Evolutionary conservation across 2,329 filamentous ascomycete genomes (phyloP), one percentile per base, ranked within the genome.

Genomic region (Cladophialophora psammophila): DNA sequence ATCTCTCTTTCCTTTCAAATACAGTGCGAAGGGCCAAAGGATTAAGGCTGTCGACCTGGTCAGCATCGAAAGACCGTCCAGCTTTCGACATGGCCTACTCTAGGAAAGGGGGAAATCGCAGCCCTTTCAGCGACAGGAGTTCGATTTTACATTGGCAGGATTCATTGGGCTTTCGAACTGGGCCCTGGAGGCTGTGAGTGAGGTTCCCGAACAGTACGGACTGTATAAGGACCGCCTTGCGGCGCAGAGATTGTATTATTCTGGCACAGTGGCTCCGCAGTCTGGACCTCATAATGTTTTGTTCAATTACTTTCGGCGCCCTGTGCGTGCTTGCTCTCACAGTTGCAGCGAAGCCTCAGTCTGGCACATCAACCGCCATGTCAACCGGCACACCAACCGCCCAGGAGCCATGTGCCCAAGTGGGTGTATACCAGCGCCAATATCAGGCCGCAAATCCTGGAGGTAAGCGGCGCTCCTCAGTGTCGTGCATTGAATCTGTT

Each of bases 341-440:
- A 10, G 57, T 34, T 18, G 34, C 57, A 50, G 57, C 31, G 40
- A 26, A 12, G 32, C 20, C 57, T 9, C 57, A 60, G 40, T 60
- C 45, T 12, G 38, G 12, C 38, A 42, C 38, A 42, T 42, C 36
- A 10, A 58, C 18, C n/a, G 40, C 38, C 2, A 60, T 40, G 12
- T 5, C 20, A 36, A 45, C 57, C 15, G 12, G 7, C n/a, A 31
- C 56, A 45, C 38, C 56, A 26, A 42, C 36, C 20, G 15, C 20
- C 1, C 26, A 34, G 10, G 57, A 60, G 31, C 57, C 57, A 18
- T 60, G 57, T 60, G 57, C 57, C 20, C 57, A 50, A 50, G 57
- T 60, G 12, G 26, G 38, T n/a, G 57, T 31, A 31, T 12, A 35
- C n/a, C 38, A 42, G 15, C 50, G 57, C 40, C 57, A 60, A 20